Evolutionary conservation across 139 green algal species (phyloP).

Genomic region (Micractinium sp.): DNA sequence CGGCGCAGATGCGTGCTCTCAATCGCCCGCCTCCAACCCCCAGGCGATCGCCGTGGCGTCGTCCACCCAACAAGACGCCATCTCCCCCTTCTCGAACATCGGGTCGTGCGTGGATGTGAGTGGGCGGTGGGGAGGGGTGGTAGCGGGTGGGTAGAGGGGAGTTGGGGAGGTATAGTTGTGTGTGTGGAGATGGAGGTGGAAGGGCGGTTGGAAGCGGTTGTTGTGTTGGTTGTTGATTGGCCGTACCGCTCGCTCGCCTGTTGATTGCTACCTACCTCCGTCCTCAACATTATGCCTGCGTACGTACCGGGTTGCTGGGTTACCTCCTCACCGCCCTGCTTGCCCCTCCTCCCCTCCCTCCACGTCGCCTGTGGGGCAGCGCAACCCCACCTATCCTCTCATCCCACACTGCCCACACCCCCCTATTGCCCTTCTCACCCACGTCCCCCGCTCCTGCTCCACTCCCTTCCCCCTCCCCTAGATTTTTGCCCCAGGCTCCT

Average conservation of each 20-base stretch:
- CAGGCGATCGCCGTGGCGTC: slow-evolving; percentile 62
- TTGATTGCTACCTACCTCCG: too few species aligned
- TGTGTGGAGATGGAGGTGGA: too few species aligned
- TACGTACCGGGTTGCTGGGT: too few species aligned
- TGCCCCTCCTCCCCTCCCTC: too few species aligned
- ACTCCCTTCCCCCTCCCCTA: neutral
- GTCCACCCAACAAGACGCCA: slow-evolving; percentile 37
- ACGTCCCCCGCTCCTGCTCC: too few species aligned
- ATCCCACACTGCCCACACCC: neutral
- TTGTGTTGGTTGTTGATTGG: too few species aligned
- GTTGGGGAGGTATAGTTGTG: too few species aligned
- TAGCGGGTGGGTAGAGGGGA: neutral
- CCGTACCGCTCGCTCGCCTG: too few species aligned
- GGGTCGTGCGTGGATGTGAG: slow-evolving; percentile 65
- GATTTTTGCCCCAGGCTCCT: slow-evolving; percentile 67
- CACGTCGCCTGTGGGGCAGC: too few species aligned
- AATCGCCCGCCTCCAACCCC: slow-evolving; percentile 53
- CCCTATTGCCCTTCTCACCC: neutral
- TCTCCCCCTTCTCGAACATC: slow-evolving; percentile 70
- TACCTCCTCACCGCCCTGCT: too few species aligned
- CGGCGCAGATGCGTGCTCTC: slow-evolving; percentile 63
- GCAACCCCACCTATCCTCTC: too few species aligned
- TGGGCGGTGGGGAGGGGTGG: neutral
- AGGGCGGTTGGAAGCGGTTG: neutral
- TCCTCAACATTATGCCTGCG: too few species aligned